phyloP scores from a whole-genome alignment of 176 grass and related monocot species.

The Oropetium thomaeum region DNA sequence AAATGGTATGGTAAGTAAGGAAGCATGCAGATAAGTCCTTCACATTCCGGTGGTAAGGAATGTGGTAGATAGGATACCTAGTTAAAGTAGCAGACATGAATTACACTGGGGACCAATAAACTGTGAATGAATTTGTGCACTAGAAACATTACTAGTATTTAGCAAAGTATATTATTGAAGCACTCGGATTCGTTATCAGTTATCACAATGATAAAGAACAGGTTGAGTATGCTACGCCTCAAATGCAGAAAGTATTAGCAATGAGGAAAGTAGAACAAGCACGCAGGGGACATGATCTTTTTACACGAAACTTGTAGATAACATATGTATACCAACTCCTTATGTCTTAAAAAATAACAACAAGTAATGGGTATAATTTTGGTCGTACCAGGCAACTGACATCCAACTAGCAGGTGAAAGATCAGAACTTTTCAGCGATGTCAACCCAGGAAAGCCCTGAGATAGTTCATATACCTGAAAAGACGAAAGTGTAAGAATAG shows the following conservation, averaged over 20 bases:
- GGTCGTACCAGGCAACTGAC: slow-evolving; percentile 87
- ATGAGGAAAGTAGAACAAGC: not conserved
- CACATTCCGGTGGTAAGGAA: slow-evolving; percentile 62
- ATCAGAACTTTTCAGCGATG: slow-evolving; percentile 57
- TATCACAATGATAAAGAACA: slow-evolving; percentile 5
- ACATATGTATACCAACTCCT: slow-evolving; percentile 1
- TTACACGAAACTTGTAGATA: not conserved
- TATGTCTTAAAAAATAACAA: slow-evolving; percentile 3
- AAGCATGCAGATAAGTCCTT: slow-evolving; percentile 76
- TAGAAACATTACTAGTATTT: not conserved
- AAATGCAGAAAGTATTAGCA: slow-evolving; percentile 17
- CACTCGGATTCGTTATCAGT: not conserved
- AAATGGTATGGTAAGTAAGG: slow-evolving; percentile 85
- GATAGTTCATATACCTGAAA: slow-evolving; percentile 73
- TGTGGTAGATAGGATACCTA: slow-evolving; percentile 98
- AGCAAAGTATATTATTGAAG: slow-evolving; percentile 8
- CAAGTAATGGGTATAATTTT: slow-evolving; percentile 4
- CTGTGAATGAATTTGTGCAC: slow-evolving; percentile 6
- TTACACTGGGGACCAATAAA: not conserved
- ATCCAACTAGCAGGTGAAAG: slow-evolving; percentile 92
- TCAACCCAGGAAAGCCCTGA: slow-evolving; percentile 63
- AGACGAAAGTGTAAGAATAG: slow-evolving; percentile 3
- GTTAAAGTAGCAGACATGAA: slow-evolving; percentile 37
- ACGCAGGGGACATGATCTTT: not conserved
- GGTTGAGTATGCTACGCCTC: not conserved